These are phyloP conservation scores for Escovopsis weberi DNA, from an alignment of 2,329 filamentous ascomycete genomes.

Conservation along the genomic window DNA sequence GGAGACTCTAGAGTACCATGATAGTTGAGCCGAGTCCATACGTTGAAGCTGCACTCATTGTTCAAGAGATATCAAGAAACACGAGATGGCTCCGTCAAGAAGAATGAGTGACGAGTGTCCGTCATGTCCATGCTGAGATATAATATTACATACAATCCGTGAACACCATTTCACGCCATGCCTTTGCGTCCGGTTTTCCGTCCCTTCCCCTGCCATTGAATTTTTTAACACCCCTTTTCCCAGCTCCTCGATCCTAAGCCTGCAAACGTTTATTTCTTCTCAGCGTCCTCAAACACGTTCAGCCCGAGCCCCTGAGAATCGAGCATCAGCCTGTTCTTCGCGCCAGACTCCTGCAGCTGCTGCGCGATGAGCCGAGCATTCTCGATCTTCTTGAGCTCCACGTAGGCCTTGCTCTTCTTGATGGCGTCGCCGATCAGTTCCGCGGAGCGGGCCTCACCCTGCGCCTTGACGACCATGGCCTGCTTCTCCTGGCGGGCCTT, in stretches of 20 bases:
- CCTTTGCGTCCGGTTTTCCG: not conserved
- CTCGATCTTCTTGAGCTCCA: slow-evolving; percentile 96
- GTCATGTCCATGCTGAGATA: not conserved
- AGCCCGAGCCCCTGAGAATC: slow-evolving; percentile 83
- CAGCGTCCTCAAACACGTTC: slow-evolving; percentile 54
- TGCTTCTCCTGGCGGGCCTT: slow-evolving; percentile 99
- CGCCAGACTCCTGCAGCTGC: slow-evolving; percentile 71
- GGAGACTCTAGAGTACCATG: too few relatives aligned
- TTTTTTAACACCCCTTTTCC: slow-evolving; percentile 20
- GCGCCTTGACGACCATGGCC: slow-evolving; percentile 92
- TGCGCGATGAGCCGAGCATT: slow-evolving; percentile 83
- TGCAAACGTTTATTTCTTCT: slow-evolving; percentile 26
- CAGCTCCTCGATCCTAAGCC: slow-evolving; percentile 1
- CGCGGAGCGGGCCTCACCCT: slow-evolving; percentile 96
- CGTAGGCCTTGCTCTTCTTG: slow-evolving; percentile 97
- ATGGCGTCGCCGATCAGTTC: slow-evolving; percentile 97
- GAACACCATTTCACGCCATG: too few relatives aligned
- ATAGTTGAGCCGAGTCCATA: too few relatives aligned
- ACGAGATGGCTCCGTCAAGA: not conserved
- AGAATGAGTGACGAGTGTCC: not conserved
- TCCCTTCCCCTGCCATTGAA: slow-evolving; percentile 15
- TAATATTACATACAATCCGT: not conserved
- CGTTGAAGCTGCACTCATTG: too few relatives aligned
- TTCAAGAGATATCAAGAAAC: too few relatives aligned
- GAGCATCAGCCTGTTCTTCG: slow-evolving; percentile 86